These are phyloP conservation scores for Xylaria sp. DNA, from an alignment of 2,329 filamentous ascomycete species.

Conservation along the genomic window DNA sequence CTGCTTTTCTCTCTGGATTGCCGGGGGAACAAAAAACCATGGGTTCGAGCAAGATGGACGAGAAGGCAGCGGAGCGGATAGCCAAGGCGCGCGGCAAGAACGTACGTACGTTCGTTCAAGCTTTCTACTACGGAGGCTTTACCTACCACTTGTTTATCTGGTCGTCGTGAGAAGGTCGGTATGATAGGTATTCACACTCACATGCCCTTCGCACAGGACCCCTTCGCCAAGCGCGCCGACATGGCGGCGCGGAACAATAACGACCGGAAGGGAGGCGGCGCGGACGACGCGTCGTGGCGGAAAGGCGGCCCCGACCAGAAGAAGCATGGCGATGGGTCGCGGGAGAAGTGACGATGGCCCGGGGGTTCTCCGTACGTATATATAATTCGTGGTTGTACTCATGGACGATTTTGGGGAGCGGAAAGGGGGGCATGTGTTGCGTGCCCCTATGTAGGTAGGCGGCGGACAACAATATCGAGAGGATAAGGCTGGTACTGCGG, in stretches of 20 bases:
- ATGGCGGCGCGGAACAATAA: slow-evolving; percentile 28
- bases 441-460: neutral
- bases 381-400: neutral
- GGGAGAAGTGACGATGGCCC: slow-evolving; percentile 14
- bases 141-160: slow-evolving; percentile 4
- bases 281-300: slow-evolving; percentile 4
- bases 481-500: neutral
- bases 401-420: neutral
- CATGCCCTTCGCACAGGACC: slow-evolving; percentile 23
- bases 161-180: too few relatives aligned
- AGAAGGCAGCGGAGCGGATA: slow-evolving; percentile 46
- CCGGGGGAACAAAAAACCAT: slow-evolving; percentile 33
- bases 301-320: slow-evolving; percentile 13
- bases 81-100: slow-evolving; percentile 45
- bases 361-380: neutral
- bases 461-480: neutral
- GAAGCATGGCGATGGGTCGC: slow-evolving; percentile 8
- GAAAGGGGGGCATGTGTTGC: neutral
- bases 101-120: slow-evolving; percentile 31
- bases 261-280: slow-evolving; percentile 14
- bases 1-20: neutral
- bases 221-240: slow-evolving; percentile 31
- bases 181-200: neutral
- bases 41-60: slow-evolving; percentile 46
- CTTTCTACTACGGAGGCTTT: neutral